A percentile compares a stretch with the other conserved stretches of the same genome.
Conservation (phyloP, 768 basidiomycete genomes). For the Boletus speciosus region DNA sequence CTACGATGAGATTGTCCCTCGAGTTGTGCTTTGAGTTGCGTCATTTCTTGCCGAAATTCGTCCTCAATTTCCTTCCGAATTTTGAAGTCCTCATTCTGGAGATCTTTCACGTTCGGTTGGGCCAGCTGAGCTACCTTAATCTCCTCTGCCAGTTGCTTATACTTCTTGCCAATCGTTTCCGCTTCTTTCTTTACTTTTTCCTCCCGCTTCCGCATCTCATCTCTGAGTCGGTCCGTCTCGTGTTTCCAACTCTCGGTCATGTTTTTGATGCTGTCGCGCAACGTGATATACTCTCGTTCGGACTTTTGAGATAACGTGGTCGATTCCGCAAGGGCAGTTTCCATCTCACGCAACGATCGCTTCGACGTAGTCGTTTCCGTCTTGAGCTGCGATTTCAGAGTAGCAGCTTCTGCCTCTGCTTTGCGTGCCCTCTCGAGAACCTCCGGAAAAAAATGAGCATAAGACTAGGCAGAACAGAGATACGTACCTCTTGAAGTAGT, state of each 20-base stretch:
- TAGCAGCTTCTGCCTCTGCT: slow-evolving; percentile 72
- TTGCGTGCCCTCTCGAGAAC: slow-evolving; percentile 82
- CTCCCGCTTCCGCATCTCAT: slow-evolving; percentile 75
- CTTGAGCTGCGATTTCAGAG: slow-evolving; percentile 71
- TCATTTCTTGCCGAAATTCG: slow-evolving; percentile 56
- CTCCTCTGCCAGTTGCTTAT: slow-evolving; percentile 60
- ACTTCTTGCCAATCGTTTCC: slow-evolving; percentile 68
- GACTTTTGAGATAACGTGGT: slow-evolving; percentile 75
- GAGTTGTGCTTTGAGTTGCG: slow-evolving; percentile 48
- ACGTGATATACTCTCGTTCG: slow-evolving; percentile 77
- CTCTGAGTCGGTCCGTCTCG: slow-evolving; percentile 66
- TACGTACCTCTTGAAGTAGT: slow-evolving; percentile 72
- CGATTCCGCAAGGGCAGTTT: slow-evolving; percentile 65
- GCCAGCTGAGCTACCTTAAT: slow-evolving; percentile 49
- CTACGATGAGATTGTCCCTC: slow-evolving; percentile 52
- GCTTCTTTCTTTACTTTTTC: slow-evolving; percentile 65
- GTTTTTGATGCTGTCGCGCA: slow-evolving; percentile 72
- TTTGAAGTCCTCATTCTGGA: slow-evolving; percentile 49
- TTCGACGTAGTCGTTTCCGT: slow-evolving; percentile 68
- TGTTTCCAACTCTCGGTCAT: slow-evolving; percentile 71
- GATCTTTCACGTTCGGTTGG: slow-evolving; percentile 44
- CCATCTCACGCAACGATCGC: slow-evolving; percentile 78
- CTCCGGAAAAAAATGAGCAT: slow-evolving; percentile 31
- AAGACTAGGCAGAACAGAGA: not conserved
- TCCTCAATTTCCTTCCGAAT: slow-evolving; percentile 57